phyloP scores from a whole-genome alignment of 371 early-diverging fungal species.

The Saksenaea vasiformis region DNA sequence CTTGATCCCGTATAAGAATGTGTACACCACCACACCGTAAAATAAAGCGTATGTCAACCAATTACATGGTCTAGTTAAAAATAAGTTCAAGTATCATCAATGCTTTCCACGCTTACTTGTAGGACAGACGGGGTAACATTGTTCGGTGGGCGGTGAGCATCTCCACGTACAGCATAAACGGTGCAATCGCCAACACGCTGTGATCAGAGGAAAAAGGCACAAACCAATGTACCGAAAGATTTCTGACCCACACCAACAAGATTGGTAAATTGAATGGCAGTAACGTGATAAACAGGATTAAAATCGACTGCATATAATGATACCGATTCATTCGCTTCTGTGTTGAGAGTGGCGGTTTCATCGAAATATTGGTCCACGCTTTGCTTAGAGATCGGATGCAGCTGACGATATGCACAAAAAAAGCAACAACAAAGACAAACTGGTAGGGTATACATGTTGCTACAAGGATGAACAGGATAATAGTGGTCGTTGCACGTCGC shows the following conservation, averaged over 20 bases:
- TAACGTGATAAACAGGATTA: slow-evolving; percentile 59
- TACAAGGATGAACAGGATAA: slow-evolving; percentile 65
- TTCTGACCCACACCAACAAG: slow-evolving; percentile 65
- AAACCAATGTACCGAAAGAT: slow-evolving; percentile 65
- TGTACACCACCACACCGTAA: slow-evolving; percentile 38
- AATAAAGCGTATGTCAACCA: slow-evolving; percentile 34
- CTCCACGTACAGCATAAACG: slow-evolving; percentile 60
- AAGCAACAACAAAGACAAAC: slow-evolving; percentile 79
- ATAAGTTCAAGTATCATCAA: not conserved
- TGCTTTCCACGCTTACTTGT: slow-evolving; percentile 36
- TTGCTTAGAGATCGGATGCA: slow-evolving; percentile 57
- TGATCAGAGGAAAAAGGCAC: slow-evolving; percentile 64
- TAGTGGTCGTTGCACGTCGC: slow-evolving; percentile 57
- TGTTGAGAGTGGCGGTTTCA: slow-evolving; percentile 12
- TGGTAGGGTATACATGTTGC: slow-evolving; percentile 81
- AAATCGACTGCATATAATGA: slow-evolving; percentile 60
- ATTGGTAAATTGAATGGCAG: slow-evolving; percentile 63
- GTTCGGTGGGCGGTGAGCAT: slow-evolving; percentile 42
- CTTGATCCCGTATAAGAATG: slow-evolving; percentile 51
- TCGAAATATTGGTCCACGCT: slow-evolving; percentile 43
- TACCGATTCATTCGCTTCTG: slow-evolving; percentile 50
- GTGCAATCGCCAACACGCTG: slow-evolving; percentile 56
- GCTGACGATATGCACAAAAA: slow-evolving; percentile 71
- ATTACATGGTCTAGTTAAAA: slow-evolving; percentile 26
- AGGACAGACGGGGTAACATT: slow-evolving; percentile 43